Base-by-base conservation (phyloP, 2,329 filamentous ascomycete species). In the Amauroascus niger region DNA sequence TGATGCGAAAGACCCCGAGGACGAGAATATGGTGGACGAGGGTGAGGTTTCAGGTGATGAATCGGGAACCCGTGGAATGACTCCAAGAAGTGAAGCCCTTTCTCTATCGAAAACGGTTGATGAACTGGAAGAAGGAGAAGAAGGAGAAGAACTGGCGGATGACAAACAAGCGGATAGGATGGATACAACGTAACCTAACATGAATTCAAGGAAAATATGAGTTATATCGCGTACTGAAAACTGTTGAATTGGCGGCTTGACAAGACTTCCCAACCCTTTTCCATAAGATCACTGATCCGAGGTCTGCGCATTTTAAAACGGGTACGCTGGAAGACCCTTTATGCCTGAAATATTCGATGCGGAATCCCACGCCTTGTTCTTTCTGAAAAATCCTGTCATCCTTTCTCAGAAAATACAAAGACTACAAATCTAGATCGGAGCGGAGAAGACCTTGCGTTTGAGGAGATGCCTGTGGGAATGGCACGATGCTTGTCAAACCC, bases 1-100 rank as follows among this genome's bases (percentile, higher is more conserved):
- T 49, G 39, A 40, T 33, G 64, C 63, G 2, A 63, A 66, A 11
- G 71, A 76, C 39, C 71, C 69, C 1, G 80, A 81, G 54, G 82
- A 85, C 62, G 72, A 78, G 20, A 76, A 78, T 37, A 84, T 84
- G 78, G 73, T 74, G 8, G 81, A 81, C 55, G 71, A 74, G 24
- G 70, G 71, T 40, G 66, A 72, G 32, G 70, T 73, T 18, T 64
- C 62, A 6, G 64, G 55, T 14, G 64, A 66, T 24, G 70, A 70
- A 54, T 64, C 64, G 32, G 60, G 62, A 3, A 63, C 67, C 35
- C 59, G 61, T 14, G 60, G 57, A 24, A 56, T 57, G 18, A 59
- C 57, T 28, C 67, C 69, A n/a, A 71, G 37, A 33, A 16, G 20
- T 30, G 20, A 18, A 9, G 50, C 3, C 16, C 18, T 18, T 4